phyloP scores from a whole-genome alignment of 352 stramenopile species.

The Phytophthora vignae region DNA sequence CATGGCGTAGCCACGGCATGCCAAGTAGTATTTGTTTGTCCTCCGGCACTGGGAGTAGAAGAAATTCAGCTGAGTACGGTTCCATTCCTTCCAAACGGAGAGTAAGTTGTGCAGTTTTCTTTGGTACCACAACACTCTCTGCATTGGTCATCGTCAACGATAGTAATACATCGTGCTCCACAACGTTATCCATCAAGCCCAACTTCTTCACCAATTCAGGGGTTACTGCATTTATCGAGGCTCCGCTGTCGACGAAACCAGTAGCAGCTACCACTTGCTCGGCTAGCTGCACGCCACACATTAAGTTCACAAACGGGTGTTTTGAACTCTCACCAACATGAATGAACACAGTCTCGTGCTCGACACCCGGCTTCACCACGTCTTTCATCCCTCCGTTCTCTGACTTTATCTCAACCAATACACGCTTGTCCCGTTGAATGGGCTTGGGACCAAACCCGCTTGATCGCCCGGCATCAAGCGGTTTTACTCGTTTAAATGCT shows the following conservation, averaged over 20 bases:
- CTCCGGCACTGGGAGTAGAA: neutral
- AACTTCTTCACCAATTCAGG: neutral
- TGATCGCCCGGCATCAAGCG: conserved; percentile 1
- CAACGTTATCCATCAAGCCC: neutral
- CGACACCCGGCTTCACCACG: too few species aligned
- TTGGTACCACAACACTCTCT: neutral
- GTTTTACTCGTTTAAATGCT: conserved; percentile 10
- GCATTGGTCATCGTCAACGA: neutral
- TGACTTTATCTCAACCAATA: neutral
- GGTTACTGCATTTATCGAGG: too few species aligned
- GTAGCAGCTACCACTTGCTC: too few species aligned
- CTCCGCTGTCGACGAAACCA: too few species aligned
- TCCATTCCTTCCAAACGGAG: neutral
- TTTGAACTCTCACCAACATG: too few species aligned
- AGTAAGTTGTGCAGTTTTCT: neutral
- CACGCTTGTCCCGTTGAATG: conserved; percentile 13
- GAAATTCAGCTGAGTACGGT: neutral
- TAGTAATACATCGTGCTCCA: neutral
- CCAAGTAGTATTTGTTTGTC: conserved; percentile 6
- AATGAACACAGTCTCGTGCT: too few species aligned
- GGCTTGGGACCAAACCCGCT: conserved; percentile 4
- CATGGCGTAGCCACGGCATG: neutral
- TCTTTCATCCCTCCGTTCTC: neutral
- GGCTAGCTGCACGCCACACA: too few species aligned
- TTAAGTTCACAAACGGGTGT: too few species aligned